Evolutionary conservation across 73 alveolate genomes (phyloP).

Genomic region (Tetrahymena thermophila): DNA sequence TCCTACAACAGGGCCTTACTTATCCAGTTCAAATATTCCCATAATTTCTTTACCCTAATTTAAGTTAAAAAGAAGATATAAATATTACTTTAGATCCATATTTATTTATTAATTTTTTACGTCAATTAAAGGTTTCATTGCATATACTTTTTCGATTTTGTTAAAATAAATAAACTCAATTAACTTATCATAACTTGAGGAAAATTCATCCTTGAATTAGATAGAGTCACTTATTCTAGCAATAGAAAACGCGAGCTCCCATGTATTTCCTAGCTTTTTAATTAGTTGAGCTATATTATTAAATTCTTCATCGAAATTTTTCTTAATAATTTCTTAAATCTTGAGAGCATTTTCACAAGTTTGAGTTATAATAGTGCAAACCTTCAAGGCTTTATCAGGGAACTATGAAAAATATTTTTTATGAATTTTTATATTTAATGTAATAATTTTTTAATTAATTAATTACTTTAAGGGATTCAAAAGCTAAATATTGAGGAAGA

Average conservation of each 20-base stretch:
- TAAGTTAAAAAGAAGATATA: background rate
- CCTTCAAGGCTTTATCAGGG: background rate
- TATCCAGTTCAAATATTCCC: background rate
- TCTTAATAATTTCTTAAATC: background rate
- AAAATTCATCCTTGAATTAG: background rate
- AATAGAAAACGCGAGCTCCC: constrained; percentile 21
- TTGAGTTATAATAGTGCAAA: background rate
- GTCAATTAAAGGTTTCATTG: constrained; percentile 21
- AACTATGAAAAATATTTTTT: background rate
- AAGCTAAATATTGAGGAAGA: background rate
- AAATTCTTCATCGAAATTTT: background rate
- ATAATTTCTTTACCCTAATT: background rate
- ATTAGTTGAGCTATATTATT: background rate
- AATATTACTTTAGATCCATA: background rate
- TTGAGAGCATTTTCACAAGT: background rate
- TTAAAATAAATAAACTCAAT: background rate
- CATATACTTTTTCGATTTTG: background rate
- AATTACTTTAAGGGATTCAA: constrained; percentile 10
- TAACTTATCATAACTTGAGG: background rate
- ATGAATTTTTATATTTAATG: too few relatives aligned
- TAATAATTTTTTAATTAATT: background rate
- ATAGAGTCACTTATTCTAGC: background rate
- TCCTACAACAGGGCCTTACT: background rate
- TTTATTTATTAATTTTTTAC: background rate
- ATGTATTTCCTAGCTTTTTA: background rate